phyloP scores from a whole-genome alignment of 805 yeast species.

The Metschnikowia santaceciliae region DNA sequence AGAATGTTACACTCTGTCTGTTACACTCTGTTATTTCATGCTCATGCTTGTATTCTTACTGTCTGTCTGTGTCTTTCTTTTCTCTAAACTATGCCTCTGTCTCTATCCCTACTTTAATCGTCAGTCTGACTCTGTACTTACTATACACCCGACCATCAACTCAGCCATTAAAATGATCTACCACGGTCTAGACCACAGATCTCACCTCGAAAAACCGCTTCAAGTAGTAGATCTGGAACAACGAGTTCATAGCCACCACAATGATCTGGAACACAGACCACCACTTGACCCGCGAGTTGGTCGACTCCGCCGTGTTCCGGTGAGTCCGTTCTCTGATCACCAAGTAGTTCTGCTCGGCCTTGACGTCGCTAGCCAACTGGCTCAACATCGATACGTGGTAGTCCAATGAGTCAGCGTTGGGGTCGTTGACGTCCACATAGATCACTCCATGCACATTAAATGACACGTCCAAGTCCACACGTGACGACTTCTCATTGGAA shows the following conservation, averaged over 20 bases:
- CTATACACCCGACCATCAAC: too few relatives aligned
- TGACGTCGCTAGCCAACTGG: constrained; percentile 77
- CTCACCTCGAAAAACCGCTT: constrained; percentile 95
- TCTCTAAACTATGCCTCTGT: too few relatives aligned
- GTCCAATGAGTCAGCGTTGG: constrained; percentile 75
- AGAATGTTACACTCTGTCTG: too few relatives aligned
- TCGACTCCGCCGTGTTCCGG: constrained; percentile 97
- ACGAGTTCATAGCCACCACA: constrained; percentile 79
- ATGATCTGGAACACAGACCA: constrained; percentile 92
- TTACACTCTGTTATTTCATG: too few relatives aligned
- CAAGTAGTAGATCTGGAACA: constrained; percentile 91
- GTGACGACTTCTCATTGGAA: constrained; percentile 73
- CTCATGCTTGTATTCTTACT: too few relatives aligned
- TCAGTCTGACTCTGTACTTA: too few relatives aligned
- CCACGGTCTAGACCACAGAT: constrained; percentile 46
- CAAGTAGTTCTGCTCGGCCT: constrained; percentile 88
- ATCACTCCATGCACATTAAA: constrained; percentile 93
- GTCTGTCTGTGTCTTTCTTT: too few relatives aligned
- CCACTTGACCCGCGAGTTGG: constrained; percentile 95
- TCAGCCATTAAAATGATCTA: too few relatives aligned
- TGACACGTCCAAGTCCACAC: constrained; percentile 83
- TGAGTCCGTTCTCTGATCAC: constrained; percentile 96
- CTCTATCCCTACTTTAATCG: too few relatives aligned
- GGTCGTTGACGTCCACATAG: constrained; percentile 75
- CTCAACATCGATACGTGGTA: constrained; percentile 73